Percentiles rank a stretch among this genome's conserved stretches.
Evolutionary conservation across 2,329 filamentous ascomycete genomes (phyloP).

Genomic region (Sphaerostilbella broomeana): DNA sequence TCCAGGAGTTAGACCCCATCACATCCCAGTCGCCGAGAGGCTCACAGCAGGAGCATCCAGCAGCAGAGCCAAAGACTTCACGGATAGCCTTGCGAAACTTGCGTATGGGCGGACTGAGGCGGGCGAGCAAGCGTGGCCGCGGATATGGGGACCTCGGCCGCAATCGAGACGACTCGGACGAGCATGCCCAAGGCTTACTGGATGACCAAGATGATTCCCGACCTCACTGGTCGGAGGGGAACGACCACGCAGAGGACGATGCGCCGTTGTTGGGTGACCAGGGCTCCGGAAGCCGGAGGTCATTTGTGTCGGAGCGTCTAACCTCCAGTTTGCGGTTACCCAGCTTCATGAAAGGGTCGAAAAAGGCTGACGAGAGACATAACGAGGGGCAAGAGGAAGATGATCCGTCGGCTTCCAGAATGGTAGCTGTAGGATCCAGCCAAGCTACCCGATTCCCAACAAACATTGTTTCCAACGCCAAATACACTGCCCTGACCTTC

Average conservation of each 20-base stretch:
- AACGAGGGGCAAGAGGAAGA: slow-evolving; percentile 47
- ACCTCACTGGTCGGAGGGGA: slow-evolving; percentile 53
- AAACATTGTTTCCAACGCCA: slow-evolving; percentile 92
- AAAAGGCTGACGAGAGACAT: slow-evolving; percentile 31
- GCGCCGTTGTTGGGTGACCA: slow-evolving; percentile 59
- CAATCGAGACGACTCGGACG: slow-evolving; percentile 50
- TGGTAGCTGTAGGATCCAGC: slow-evolving; percentile 65
- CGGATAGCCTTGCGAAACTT: slow-evolving; percentile 66
- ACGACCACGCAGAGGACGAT: slow-evolving; percentile 58
- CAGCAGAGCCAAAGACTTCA: slow-evolving; percentile 40
- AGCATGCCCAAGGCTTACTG: slow-evolving; percentile 62
- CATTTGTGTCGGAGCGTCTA: slow-evolving; percentile 22
- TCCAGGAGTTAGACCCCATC: slow-evolving; percentile 71
- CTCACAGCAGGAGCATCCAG: slow-evolving; percentile 22
- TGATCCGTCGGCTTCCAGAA: slow-evolving; percentile 64
- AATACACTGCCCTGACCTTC: slow-evolving; percentile 94
- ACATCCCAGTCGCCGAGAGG: slow-evolving; percentile 31
- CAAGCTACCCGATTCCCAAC: slow-evolving; percentile 75
- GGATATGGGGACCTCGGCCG: slow-evolving; percentile 56
- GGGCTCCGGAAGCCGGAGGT: slow-evolving; percentile 21
- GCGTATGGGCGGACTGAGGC: slow-evolving; percentile 58
- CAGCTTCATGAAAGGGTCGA: slow-evolving; percentile 53
- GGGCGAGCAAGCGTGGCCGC: slow-evolving; percentile 46
- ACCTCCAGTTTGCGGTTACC: slow-evolving; percentile 56
- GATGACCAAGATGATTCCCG: slow-evolving; percentile 52